Conservation (phyloP, 2,329 filamentous ascomycete genomes). For the Aquanectria penicillioides region DNA sequence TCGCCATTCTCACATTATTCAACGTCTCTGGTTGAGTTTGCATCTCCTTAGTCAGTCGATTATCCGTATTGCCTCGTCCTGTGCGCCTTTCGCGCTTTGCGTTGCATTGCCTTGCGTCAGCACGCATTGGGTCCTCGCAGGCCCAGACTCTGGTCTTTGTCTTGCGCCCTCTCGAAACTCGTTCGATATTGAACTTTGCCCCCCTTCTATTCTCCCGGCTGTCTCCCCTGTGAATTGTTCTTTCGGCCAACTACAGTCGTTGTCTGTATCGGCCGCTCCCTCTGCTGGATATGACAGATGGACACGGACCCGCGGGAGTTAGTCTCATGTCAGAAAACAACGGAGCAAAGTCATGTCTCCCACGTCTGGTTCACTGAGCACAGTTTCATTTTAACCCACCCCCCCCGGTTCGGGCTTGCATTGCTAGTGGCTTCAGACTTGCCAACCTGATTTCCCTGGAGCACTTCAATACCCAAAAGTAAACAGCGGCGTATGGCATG, state of each 20-base stretch:
- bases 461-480: slow-evolving; percentile 28
- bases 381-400: slow-evolving; percentile 27
- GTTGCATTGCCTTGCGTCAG: slow-evolving; percentile 27
- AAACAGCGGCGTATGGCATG: slow-evolving; percentile 29
- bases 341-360: slow-evolving; percentile 3
- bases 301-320: neutral
- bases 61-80: neutral
- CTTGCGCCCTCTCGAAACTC: slow-evolving; percentile 21
- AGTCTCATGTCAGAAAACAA: slow-evolving; percentile 17
- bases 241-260: neutral
- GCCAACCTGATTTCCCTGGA: slow-evolving; percentile 32
- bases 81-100: slow-evolving; percentile 3
- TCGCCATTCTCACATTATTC: slow-evolving; percentile 2
- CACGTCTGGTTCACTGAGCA: slow-evolving; percentile 6
- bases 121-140: slow-evolving; percentile 10
- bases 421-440: slow-evolving; percentile 30
- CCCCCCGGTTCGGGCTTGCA: slow-evolving; percentile 30
- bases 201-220: slow-evolving; percentile 10
- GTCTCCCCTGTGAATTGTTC: neutral
- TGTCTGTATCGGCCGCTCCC: too few relatives aligned
- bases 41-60: neutral
- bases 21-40: neutral
- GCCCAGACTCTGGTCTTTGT: slow-evolving; percentile 32
- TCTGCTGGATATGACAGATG: neutral
- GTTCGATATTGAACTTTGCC: slow-evolving; percentile 19